Evolutionary conservation across 2,329 filamentous ascomycete species (phyloP), one percentile per base, ranked within the genome.

Genomic region (Colletotrichum sp.): DNA sequence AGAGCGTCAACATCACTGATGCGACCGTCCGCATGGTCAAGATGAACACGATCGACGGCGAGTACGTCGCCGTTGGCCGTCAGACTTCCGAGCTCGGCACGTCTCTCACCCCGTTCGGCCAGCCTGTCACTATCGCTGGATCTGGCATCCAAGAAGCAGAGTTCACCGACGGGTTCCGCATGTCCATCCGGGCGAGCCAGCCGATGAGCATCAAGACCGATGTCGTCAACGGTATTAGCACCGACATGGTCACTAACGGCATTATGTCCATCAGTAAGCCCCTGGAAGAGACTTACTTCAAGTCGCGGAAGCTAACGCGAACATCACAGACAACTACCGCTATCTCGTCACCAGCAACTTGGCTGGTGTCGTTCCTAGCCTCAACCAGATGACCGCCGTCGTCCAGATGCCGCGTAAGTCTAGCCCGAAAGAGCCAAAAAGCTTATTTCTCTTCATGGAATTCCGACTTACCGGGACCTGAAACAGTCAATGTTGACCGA

Each of bases 81-180:
- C 78, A 78, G 52, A 77, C 78, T 4, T 65, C 70, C 63, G 78
- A 79, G 57, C 78, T 78, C 6, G 72, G 78, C 39, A 67, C 52
- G 4, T 78, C 78, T 10, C 60, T 79, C 48, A 78, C 77, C 4
- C 77, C 78, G 18, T 79, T 79, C 70, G 76, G 77, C 59, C 76
- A 78, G 66, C 63, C 78, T 16, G 69, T 79, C 61, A 74, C 39
- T 13, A 78, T 79, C 24, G 34, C 55, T 32, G 78, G 78, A 34
- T 79, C 78, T 14, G 78, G 78, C 32, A 79, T 79, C 65, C 78
- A 79, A 59, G 78, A 79, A 55, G 78, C 78, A 18, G 78, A 79
- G 55, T 79, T 77, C 39, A 73, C 75, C 39, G 78, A 79, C 63
- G 78, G 78, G 13, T 79, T 79, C 68, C 76, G 78, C 64, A 78